Evolutionary conservation across 768 basidiomycete genomes (phyloP), one percentile per base, ranked within the genome.

Genomic region (Podaxis rugospora): DNA sequence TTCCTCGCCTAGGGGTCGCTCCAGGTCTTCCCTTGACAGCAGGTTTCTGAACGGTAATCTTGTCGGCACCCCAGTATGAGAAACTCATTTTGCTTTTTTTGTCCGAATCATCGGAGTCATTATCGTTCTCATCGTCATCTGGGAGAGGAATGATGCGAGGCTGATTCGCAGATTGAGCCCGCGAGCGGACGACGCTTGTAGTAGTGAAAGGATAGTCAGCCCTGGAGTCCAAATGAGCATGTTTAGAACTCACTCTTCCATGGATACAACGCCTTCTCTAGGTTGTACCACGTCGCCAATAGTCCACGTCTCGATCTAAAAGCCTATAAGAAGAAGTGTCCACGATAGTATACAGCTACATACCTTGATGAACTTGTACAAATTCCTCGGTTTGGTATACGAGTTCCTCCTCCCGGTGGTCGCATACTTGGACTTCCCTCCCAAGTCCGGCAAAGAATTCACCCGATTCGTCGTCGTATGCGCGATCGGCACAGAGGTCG

Each of bases 51-150:
- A 94, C 83, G 1, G 92, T 94, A 67, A 94, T 83, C 74, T 92
- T 92, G 76, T 94, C 92, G 35, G 92, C 92, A 25, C 92, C 92
- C 91, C 92, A 93, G 69, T 93, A 95, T 4, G 91, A 93, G 75
- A 93, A 93, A 76, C 90, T 91, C 92, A 93, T 93, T 72, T 93
- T 93, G 78, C 88, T 91, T 78, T 92, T 90, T 76, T 87, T 84
- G 71, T 93, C 92, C 10, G 90, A 93, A 67, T 93, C 90, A 65
- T 91, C 89, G 3, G 92, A 92, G 28, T 92, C 90, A 21, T 69
- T 74, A 16, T 67, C 83, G 16, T 72, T 79, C 59, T 83, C 80
- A 60, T 87, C 81, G 51, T 88, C 87, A 59, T 86, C 83, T 27
- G 88, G 87, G 67, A 88, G 76, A 39, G 89, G 87, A 32, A 90